Evolutionary conservation across 1,284 basidiomycete genomes (phyloP), one percentile per base, ranked within the genome.

Genomic region (Uromyces viciae-fabae): DNA sequence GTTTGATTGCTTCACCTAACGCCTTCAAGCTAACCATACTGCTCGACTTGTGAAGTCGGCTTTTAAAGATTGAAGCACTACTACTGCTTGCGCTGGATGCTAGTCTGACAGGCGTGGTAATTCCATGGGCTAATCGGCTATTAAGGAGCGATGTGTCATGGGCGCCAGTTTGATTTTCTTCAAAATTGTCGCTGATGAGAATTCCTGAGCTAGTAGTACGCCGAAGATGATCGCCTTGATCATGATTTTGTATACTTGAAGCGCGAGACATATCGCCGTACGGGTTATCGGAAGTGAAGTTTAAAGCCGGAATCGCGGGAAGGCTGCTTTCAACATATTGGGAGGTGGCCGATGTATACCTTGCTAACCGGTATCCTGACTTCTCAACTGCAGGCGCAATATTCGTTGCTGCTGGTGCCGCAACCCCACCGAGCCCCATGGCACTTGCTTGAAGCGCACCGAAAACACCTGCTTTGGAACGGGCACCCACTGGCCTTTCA

Each of bases 371-470:
- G 56, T 54, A 80, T 22, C 77, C 77, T 1, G 77, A 46, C 28
- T 80, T 80, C 42, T 73, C 14, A 4, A 38, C 52, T 4, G 66
- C 77, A 5, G 77, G 77, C 1, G 77, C 77, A 22, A 80, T 52
- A 17, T 69, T 43, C 11, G 68, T 46, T 5, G 77, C 77, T 58
- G 54, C 9, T 43, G 77, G 77, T 25, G 69, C 56, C 43, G 77
- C 77, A 1, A 80, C 77, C 43, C 77, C 77, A 22, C 68, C 69
- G 14, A 80, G 54, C 28, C 66, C 77, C 68, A 80, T 80, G 14
- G 77, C 77, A 73, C 77, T 80, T 14, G 77, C 77, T 69, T 80
- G 77, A 17, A 80, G 52, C 5, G 77, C 77, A 5, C 77, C 77
- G 31, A 80, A 56, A 9, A 80, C 77, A 8, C 77, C 77, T 3